A percentile compares a stretch with the other conserved stretches of the same genome.
These are phyloP conservation scores for Boletus speciosus DNA, from an alignment of 768 basidiomycete species.

Conservation along the genomic window DNA sequence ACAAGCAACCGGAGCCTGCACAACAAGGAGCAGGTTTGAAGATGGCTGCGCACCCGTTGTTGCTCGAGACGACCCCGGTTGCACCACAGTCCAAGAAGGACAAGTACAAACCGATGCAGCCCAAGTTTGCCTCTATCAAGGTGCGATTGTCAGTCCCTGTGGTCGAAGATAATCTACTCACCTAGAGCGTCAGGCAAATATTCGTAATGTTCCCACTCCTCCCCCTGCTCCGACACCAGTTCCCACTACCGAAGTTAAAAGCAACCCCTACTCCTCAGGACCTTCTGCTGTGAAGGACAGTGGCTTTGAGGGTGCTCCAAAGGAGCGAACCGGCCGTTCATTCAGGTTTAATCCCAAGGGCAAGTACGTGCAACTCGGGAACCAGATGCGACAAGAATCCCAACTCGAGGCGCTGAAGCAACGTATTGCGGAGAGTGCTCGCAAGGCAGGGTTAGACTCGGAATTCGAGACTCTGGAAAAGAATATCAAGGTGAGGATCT, in stretches of 20 bases:
- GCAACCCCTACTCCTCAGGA: constrained; percentile 76
- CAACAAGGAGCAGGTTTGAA: constrained; percentile 82
- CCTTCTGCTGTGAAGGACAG: constrained; percentile 48
- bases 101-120: constrained; percentile 97
- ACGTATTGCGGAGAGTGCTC: constrained; percentile 87
- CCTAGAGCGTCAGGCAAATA: constrained; percentile 55
- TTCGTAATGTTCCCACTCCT: constrained; percentile 68
- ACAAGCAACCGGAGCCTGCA: constrained; percentile 53
- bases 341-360: constrained; percentile 93
- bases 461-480: constrained; percentile 91
- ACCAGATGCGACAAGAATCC: constrained; percentile 66
- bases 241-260: constrained; percentile 40
- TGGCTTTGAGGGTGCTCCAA: constrained; percentile 70
- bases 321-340: constrained; percentile 62
- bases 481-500: constrained; percentile 66
- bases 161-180: not conserved
- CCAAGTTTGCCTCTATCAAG: constrained; percentile 96
- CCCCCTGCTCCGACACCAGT: constrained; percentile 38
- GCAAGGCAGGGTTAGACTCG: constrained; percentile 91
- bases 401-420: constrained; percentile 90
- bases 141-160: constrained; percentile 34
- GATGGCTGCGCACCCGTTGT: constrained; percentile 86
- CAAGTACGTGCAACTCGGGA: constrained; percentile 76
- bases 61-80: constrained; percentile 59
- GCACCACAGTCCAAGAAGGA: constrained; percentile 80